Evolutionary conservation across 331 rosid species (phyloP), one percentile per base, ranked within the genome.

Genomic region (Stylosanthes scabra): DNA sequence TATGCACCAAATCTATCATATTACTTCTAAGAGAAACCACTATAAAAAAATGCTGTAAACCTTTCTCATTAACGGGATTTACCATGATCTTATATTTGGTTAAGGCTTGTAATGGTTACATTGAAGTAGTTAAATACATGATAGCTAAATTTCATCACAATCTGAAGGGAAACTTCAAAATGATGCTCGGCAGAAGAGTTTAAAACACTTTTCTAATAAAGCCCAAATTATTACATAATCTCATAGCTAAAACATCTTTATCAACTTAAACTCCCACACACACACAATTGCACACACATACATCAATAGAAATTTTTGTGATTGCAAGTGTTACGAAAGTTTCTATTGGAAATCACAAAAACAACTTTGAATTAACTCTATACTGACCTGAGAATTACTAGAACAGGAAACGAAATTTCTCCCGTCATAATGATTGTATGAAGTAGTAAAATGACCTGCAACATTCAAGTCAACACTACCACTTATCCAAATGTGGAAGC

Each of bases 351-450:
- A 67, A 20, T 13, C 15, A 59, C 14, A 37, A 15, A 57, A 70
- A 55, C 47, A 69, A 65, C 59, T 76, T 73, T 41, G 20, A 60
- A 40, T 41, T n/a, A 60, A 40, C 47, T 73, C 57, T 60, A 55
- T 45, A 72, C 89, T 72, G 45, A 95, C 99, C 93, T 87, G 83
- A 91, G 93, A 82, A 88, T 92, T 61, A 95, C 96, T 44, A 84
- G 20, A 76, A 88, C 92, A 10, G 99, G 99, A 82, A 80, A 90
- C 62, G 76, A 54, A 47, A 92, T 70, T 69, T 91, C 67, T 59
- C 77, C 74, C 0, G 89, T 87, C 4, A 90, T 88, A 56, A 90
- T 83, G 74, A 84, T 37, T 20, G 87, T 58, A 79, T 92, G 93
- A 74, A 90, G 92, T 73, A 76, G 62, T 52, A 76, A 63, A 68